phyloP scores from a whole-genome alignment of 352 stramenopile genomes.

The Pythium sukuiense region DNA sequence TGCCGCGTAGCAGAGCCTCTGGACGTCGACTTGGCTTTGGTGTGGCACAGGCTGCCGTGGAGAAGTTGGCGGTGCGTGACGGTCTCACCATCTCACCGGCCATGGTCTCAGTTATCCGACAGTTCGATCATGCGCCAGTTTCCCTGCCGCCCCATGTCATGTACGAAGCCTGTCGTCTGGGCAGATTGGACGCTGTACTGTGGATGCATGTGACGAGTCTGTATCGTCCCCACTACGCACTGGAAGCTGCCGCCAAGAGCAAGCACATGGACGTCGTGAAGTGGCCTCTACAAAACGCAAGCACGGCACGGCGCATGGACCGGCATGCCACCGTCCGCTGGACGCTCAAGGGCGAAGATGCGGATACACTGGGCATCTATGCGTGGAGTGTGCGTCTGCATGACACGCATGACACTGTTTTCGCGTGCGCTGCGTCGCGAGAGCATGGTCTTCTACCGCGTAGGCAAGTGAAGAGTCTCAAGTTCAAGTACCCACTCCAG shows the following conservation, averaged over 20 bases:
- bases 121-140: slow-evolving; percentile 1
- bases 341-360: slow-evolving; percentile 10
- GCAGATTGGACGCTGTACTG: slow-evolving; percentile 11
- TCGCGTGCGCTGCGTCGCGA: slow-evolving; percentile 7
- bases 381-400: slow-evolving; percentile 13
- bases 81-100: background rate
- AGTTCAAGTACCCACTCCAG: slow-evolving; percentile 15
- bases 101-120: slow-evolving; percentile 12
- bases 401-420: slow-evolving; percentile 1
- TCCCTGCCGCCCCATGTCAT: slow-evolving; percentile 8
- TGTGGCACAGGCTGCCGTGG: background rate
- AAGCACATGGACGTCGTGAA: slow-evolving; percentile 3
- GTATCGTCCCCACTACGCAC: slow-evolving; percentile 14
- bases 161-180: slow-evolving; percentile 14
- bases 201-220: slow-evolving; percentile 13
- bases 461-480: slow-evolving; percentile 4
- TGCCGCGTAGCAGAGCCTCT: background rate
- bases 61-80: background rate
- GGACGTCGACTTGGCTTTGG: background rate
- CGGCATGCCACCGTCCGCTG: slow-evolving; percentile 3
- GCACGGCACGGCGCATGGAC: slow-evolving; percentile 3
- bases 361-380: slow-evolving; percentile 5
- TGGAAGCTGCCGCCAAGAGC: slow-evolving; percentile 12
- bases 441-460: slow-evolving; percentile 9
- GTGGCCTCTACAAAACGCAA: slow-evolving; percentile 10